Base-by-base conservation (phyloP, 352 stramenopile genomes). In the Saprolegnia diclina region DNA sequence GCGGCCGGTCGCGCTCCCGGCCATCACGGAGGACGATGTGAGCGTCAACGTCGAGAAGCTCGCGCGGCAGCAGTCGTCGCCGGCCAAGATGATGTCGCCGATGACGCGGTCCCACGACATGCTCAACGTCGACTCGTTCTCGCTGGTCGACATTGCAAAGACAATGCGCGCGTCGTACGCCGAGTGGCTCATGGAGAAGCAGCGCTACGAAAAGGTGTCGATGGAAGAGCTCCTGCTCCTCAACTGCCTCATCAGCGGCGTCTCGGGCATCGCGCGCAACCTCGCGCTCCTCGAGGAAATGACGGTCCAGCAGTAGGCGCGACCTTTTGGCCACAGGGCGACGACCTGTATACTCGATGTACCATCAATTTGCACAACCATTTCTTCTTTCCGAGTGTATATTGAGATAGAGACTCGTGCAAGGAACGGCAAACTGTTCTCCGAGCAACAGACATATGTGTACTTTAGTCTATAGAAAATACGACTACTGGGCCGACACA, bases 151-250 rank as follows among this genome's bases (percentile, higher is more conserved):
- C 32, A 90, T 91, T 26, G 83, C 85, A 0, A 71, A 73, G 11
- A 71, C 77, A 54, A 90, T 94, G 81, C 90, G 91, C 62, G 73
- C 80, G 53, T 78, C 82, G 7, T 92, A 91, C 50, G 81, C 91
- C 10, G 81, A 89, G 75, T 91, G 82, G 82, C 74, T 92, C 19
- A 84, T 93, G 79, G 85, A 90, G 72, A 78, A 73, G 38, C 77
- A 83, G 24, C 82, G 83, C 16, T 92, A 83, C 71, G 81, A 92
- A 61, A 81, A 81, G 45, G 81, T 91, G 13, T 81, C 81, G 29
- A 91, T 93, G 83, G 85, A 93, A 59, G 83, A 91, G 56, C 73
- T 93, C 29, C 69, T 93, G 35, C 74, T 93, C 45, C 77, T 93
- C 29, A 93, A 91, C 62, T 93, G 85, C 57, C 72, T 93, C 22